A percentile compares a stretch with the other conserved stretches of the same genome.
phyloP scores from a whole-genome alignment of 225 moss, liverwort and hornwort species.

The Pseudoscleropodium purum region DNA sequence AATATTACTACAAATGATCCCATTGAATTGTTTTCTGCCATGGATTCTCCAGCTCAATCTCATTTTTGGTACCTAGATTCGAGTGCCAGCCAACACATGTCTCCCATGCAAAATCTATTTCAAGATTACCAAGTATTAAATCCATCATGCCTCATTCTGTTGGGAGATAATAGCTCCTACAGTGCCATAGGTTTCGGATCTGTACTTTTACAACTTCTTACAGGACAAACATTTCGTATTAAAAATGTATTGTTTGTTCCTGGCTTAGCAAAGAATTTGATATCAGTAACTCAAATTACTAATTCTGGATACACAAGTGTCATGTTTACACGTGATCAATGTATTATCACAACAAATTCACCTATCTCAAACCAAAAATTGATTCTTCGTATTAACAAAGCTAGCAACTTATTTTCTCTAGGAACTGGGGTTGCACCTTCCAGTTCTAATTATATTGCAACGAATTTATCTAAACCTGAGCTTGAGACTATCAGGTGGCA shows the following conservation, averaged over 20 bases:
- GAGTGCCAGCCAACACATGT: background rate
- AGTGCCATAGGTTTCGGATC: background rate
- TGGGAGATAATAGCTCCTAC: background rate
- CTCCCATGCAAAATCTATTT: background rate
- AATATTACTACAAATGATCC: background rate
- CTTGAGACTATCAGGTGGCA: too few species aligned
- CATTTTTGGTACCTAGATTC: background rate
- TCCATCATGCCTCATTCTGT: background rate
- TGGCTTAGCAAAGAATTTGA: background rate
- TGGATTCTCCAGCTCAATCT: background rate
- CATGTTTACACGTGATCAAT: too few species aligned
- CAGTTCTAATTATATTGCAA: rapidly evolving
- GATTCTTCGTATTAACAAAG: too few species aligned
- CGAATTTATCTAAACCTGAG: too few species aligned
- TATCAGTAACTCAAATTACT: too few species aligned
- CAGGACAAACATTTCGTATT: background rate
- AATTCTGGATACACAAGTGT: too few species aligned
- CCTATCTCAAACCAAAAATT: rapidly evolving
- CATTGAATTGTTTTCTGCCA: background rate
- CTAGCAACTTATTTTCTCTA: too few species aligned
- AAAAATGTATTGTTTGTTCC: background rate
- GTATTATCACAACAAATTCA: rapidly evolving
- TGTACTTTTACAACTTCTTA: too few species aligned
- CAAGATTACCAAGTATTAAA: background rate
- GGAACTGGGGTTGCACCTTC: too few species aligned